Percentiles rank a stretch among this genome's conserved stretches.
These are phyloP conservation scores for Dothideomycetes sp. DNA, from an alignment of 2,329 filamentous ascomycete species.

Conservation along the genomic window DNA sequence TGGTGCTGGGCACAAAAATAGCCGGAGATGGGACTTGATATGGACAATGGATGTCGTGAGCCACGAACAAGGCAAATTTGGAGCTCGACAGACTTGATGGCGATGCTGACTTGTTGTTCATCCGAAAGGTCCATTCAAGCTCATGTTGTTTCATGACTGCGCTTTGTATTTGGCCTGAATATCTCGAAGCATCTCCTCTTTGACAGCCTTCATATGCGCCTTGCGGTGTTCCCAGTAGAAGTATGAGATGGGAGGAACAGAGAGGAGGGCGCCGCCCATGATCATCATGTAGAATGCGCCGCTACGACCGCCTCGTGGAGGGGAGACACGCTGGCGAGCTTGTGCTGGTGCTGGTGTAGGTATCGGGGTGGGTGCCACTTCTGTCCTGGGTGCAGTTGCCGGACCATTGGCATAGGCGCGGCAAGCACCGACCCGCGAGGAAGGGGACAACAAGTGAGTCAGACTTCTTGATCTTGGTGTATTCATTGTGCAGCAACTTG, in stretches of 20 bases:
- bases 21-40: too few species aligned
- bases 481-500: too few species aligned
- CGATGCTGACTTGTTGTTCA: too few species aligned
- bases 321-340: background rate
- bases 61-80: too few species aligned
- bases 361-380: background rate
- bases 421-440: background rate
- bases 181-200: slow-evolving; percentile 17
- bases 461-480: too few species aligned
- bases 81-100: too few species aligned
- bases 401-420: background rate
- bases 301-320: slow-evolving; percentile 1
- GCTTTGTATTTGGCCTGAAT: slow-evolving; percentile 15
- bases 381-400: background rate
- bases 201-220: slow-evolving; percentile 22
- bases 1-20: too few species aligned
- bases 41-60: too few species aligned
- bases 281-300: slow-evolving; percentile 7
- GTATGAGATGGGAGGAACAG: slow-evolving; percentile 16
- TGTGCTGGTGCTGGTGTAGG: background rate
- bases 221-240: slow-evolving; percentile 21
- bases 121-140: too few species aligned
- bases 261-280: slow-evolving; percentile 13
- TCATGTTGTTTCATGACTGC: too few species aligned
- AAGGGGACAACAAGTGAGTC: too few species aligned